Percentiles rank a stretch among this genome's conserved stretches.
Conservation (phyloP, 331 rosid species). For the Acacia concinna region DNA sequence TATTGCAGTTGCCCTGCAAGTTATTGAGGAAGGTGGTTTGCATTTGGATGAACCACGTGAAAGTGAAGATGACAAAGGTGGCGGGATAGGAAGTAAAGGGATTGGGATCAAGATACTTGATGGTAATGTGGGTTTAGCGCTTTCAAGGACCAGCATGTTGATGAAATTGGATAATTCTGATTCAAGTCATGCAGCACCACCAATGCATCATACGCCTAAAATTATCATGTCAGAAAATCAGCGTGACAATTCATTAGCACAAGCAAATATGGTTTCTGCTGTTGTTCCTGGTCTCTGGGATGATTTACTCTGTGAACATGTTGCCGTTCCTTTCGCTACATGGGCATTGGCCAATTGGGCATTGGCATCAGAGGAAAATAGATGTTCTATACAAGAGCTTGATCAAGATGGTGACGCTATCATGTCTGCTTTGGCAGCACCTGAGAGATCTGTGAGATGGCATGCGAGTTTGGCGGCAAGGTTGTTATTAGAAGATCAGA, state of each 20-base stretch:
- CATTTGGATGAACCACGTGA: slow-evolving; percentile 65
- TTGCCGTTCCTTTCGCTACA: slow-evolving; percentile 96
- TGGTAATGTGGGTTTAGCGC: slow-evolving; percentile 75
- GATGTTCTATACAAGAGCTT: slow-evolving; percentile 73
- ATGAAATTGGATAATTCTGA: slow-evolving; percentile 51
- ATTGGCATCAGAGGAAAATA: slow-evolving; percentile 65
- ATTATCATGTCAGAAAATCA: slow-evolving; percentile 41
- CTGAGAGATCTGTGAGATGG: slow-evolving; percentile 99
- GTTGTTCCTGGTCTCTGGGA: slow-evolving; percentile 99
- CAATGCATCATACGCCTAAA: slow-evolving; percentile 29
- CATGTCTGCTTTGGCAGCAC: slow-evolving; percentile 88
- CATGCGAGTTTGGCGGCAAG: slow-evolving; percentile 88
- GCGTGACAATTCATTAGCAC: slow-evolving; percentile 40
- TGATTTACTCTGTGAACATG: slow-evolving; percentile 92
- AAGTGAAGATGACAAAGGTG: slow-evolving; percentile 58
- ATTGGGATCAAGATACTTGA: slow-evolving; percentile 88
- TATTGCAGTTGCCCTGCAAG: slow-evolving; percentile 83
- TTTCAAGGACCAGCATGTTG: slow-evolving; percentile 53
- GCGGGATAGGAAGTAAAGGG: slow-evolving; percentile 65
- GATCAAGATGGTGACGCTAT: slow-evolving; percentile 93
- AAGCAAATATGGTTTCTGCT: slow-evolving; percentile 50
- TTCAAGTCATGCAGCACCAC: slow-evolving; percentile 36
- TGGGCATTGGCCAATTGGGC: slow-evolving; percentile 99
- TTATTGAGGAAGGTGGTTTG: slow-evolving; percentile 88
- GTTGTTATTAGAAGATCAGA: slow-evolving; percentile 71